Conservation (phyloP, 2,329 filamentous ascomycete species). For the Colletotrichum kahawae region DNA sequence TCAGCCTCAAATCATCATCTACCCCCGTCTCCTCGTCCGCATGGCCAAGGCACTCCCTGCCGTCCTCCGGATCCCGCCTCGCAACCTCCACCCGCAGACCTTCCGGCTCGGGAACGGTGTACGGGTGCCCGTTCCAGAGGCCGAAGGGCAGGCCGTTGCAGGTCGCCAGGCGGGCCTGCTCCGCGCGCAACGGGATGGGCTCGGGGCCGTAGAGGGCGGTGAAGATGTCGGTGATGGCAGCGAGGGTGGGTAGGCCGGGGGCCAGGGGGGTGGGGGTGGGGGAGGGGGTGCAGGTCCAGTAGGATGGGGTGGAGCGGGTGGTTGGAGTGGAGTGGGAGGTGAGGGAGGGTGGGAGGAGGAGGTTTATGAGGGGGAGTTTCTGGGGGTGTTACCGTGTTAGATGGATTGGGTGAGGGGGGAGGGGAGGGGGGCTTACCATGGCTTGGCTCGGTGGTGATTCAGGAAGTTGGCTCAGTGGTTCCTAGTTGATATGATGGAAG, state of each 20-base stretch:
- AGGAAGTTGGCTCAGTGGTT: background rate
- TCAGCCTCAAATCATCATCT: background rate
- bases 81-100: background rate
- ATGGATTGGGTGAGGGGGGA: background rate
- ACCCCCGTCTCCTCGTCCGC: background rate
- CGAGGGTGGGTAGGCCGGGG: background rate
- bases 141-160: slow-evolving; percentile 8
- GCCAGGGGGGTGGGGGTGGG: background rate
- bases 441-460: background rate
- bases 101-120: background rate
- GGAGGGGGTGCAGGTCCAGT: background rate
- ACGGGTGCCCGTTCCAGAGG: slow-evolving; percentile 7
- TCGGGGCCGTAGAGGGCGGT: background rate
- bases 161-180: background rate
- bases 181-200: background rate
- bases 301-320: background rate
- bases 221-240: background rate
- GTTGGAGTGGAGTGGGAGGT: background rate
- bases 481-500: background rate
- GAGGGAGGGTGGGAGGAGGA: background rate
- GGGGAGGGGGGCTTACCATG: background rate
- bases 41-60: background rate
- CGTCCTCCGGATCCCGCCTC: background rate
- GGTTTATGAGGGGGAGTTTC: background rate
- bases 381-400: background rate